These are phyloP conservation scores for Ophiostoma sp. DNA, from an alignment of 2,329 filamentous ascomycete species.

Conservation along the genomic window DNA sequence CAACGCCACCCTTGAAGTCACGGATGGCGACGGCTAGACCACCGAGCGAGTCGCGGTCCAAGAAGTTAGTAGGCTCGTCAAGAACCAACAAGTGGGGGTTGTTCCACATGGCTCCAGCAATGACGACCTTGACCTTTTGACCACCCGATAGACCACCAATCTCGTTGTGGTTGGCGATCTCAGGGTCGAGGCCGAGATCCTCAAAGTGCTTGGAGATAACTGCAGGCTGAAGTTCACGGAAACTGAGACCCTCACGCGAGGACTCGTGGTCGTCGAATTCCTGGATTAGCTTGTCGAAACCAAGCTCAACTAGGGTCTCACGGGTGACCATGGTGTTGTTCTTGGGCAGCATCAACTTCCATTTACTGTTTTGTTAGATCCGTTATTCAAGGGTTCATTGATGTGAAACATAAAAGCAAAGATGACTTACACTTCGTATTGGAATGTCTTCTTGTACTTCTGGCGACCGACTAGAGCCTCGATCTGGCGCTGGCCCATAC, in stretches of 20 bases:
- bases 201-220: constrained; percentile 98
- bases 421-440: constrained; percentile 68
- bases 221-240: constrained; percentile 85
- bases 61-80: constrained; percentile 98
- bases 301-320: constrained; percentile 78
- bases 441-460: constrained; percentile 98
- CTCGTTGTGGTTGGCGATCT: constrained; percentile 98
- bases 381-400: constrained; percentile 24
- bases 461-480: constrained; percentile 91
- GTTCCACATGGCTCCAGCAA: constrained; percentile 97
- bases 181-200: constrained; percentile 89
- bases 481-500: constrained; percentile 68
- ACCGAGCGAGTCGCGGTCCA: constrained; percentile 95
- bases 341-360: constrained; percentile 83
- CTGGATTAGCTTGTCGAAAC: constrained; percentile 89
- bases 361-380: constrained; percentile 57
- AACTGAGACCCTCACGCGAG: constrained; percentile 95
- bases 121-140: constrained; percentile 98
- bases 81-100: constrained; percentile 96
- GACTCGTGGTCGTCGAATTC: constrained; percentile 99
- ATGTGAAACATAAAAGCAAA: background rate
- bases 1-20: constrained; percentile 96
- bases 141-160: constrained; percentile 94
- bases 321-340: constrained; percentile 88
- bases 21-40: constrained; percentile 96